A percentile compares a stretch with the other conserved stretches of the same genome.
These are phyloP conservation scores for Aspergillus intermedius DNA, from an alignment of 2,329 filamentous ascomycete species.

Conservation along the genomic window DNA sequence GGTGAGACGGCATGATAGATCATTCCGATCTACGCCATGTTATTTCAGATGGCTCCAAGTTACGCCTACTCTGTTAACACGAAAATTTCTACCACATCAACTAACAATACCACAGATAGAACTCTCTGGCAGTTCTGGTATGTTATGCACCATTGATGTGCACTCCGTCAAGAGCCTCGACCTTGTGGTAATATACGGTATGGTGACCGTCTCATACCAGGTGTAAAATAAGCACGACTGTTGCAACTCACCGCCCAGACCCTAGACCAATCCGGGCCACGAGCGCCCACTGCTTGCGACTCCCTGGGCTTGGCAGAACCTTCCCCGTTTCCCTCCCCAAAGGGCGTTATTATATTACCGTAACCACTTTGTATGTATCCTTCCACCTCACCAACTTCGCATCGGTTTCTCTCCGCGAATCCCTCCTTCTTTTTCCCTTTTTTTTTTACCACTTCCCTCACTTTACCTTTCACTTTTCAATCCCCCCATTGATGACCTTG, in stretches of 20 bases:
- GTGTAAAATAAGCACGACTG: constrained; percentile 20
- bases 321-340: constrained; percentile 24
- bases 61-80: too few relatives aligned
- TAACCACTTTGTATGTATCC: constrained; percentile 5
- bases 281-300: constrained; percentile 25
- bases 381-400: not conserved
- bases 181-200: not conserved
- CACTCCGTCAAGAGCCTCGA: too few relatives aligned
- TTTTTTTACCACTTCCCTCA: constrained; percentile 3
- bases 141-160: too few relatives aligned
- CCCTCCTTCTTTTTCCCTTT: constrained; percentile 13
- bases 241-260: not conserved
- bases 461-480: not conserved
- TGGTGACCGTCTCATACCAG: not conserved
- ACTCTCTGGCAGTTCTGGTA: too few relatives aligned
- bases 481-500: constrained; percentile 25
- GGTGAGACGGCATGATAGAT: too few relatives aligned
- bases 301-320: constrained; percentile 30
- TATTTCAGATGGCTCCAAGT: too few relatives aligned
- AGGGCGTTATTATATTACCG: not conserved
- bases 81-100: too few relatives aligned
- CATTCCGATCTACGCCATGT: too few relatives aligned
- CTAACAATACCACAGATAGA: too few relatives aligned
- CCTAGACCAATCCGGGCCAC: constrained; percentile 9
- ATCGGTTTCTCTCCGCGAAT: constrained; percentile 4